Evolutionary conservation across 352 stramenopile genomes (phyloP), one percentile per base, ranked within the genome.

Genomic region (Lagenidium sp.): DNA sequence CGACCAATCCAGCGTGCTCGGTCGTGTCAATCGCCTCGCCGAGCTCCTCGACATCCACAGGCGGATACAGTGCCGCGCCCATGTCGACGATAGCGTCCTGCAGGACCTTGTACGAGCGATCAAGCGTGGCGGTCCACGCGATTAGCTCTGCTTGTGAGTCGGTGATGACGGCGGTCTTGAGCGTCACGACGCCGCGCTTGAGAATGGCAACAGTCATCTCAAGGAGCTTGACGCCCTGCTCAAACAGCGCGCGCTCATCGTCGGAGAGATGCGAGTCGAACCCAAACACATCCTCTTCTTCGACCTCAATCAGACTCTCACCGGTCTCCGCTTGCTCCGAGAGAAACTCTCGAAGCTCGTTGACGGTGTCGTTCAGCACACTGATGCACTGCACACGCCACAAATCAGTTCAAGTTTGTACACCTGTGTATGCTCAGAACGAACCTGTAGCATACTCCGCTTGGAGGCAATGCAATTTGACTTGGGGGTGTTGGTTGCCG

Each of bases 381-480:
- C 72, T 73, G 40, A 93, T 69, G 41, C 73, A 85, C 75, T 85
- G 51, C 11, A 21, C n/a, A 36, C 6, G 30, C 22, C 13, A 52
- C 8, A 13, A 19, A 30, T 49, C 13, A 18, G 24, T 4, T 43
- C 4, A 18, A 30, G 34, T 41, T 44, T 13, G 38, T 43, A 39
- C 39, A 19, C 6, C n/a, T 39, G 34, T 8, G 6, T 12, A 16
- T 19, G 22, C 8, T 13, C 8, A 15, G 28, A 32, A 41, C 56
- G n/a, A 34, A 84, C 74, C 69, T 92, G 76, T 6, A 94, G 50
- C 81, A 91, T 94, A 36, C 74, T 82, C 39, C 77, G 73, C 59
- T 91, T 90, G 20, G 79, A 89, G 6, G 81, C 76, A 22, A 89
- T 73, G 42, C 77, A 88, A 52, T 94, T 94, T 23, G 81, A 94